Conservation (phyloP, 768 basidiomycete species). For the Albatrellus ellisii region DNA sequence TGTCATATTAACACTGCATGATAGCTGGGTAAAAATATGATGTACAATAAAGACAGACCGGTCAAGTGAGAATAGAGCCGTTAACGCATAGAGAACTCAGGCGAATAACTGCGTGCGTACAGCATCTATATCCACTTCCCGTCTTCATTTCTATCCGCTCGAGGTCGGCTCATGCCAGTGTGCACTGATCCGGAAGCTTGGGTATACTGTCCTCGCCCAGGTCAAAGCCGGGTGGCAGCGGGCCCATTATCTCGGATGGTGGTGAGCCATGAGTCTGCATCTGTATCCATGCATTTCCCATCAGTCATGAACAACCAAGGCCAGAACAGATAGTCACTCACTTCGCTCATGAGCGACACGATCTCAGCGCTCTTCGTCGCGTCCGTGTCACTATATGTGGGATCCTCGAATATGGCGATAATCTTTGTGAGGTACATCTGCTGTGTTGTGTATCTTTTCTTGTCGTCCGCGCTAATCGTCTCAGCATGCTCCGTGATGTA, state of each 20-base stretch:
- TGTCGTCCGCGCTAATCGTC: conserved; percentile 44
- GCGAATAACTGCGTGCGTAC: too few species aligned
- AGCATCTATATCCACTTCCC: too few species aligned
- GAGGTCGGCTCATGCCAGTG: conserved; percentile 16
- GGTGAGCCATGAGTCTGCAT: conserved; percentile 73
- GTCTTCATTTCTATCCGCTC: too few species aligned
- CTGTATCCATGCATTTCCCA: conserved; percentile 22
- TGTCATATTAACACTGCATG: too few species aligned
- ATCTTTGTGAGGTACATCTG: conserved; percentile 41
- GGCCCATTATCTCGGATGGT: conserved; percentile 74
- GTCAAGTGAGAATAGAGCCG: too few species aligned
- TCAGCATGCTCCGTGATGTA: conserved; percentile 49
- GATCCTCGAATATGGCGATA: conserved; percentile 50
- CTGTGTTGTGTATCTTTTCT: conserved; percentile 52
- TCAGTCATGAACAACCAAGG: neutral
- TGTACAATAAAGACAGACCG: too few species aligned
- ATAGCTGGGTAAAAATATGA: too few species aligned
- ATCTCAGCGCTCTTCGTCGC: conserved; percentile 31
- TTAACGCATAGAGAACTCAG: too few species aligned
- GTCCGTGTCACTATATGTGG: conserved; percentile 44
- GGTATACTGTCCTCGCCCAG: conserved; percentile 44
- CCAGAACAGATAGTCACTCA: conserved; percentile 17
- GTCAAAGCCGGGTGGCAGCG: conserved; percentile 57
- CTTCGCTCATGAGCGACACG: conserved; percentile 66
- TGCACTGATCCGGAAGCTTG: conserved; percentile 27